Percentiles rank a stretch among this genome's conserved stretches.
phyloP scores from a whole-genome alignment of 208 protist species.

The Leishmania mexicana region DNA sequence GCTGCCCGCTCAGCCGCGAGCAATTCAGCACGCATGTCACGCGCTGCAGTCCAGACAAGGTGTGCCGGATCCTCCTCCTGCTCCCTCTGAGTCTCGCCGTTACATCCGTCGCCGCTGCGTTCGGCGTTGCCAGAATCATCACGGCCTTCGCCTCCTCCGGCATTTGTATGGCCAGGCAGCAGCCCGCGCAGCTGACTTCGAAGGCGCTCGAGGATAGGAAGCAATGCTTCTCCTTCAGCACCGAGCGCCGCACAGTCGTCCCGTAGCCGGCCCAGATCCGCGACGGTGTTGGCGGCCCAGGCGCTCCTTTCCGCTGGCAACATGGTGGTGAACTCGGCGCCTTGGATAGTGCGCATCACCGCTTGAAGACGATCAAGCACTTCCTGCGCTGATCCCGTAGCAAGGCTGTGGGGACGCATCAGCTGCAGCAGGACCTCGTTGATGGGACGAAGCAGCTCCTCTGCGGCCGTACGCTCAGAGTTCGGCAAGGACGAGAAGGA shows the following conservation, averaged over 20 bases:
- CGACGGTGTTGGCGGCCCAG: constrained; percentile 32
- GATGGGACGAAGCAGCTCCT: constrained; percentile 48
- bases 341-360: constrained; percentile 44
- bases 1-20: constrained; percentile 13
- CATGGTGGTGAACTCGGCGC: constrained; percentile 39
- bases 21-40: constrained; percentile 44
- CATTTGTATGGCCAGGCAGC: neutral
- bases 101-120: neutral
- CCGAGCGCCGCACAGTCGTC: constrained; percentile 34
- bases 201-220: constrained; percentile 34
- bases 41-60: constrained; percentile 29
- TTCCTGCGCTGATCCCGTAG: constrained; percentile 17
- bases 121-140: constrained; percentile 6
- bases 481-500: constrained; percentile 37
- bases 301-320: constrained; percentile 21
- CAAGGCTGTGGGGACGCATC: neutral
- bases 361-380: constrained; percentile 45
- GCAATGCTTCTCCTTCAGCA: constrained; percentile 24
- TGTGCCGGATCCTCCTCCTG: neutral
- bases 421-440: constrained; percentile 35
- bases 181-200: constrained; percentile 26
- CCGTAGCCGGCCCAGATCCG: constrained; percentile 25
- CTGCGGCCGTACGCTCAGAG: constrained; percentile 38
- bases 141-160: neutral
- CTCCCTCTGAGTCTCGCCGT: neutral